phyloP scores from a whole-genome alignment of 2,329 filamentous ascomycete species.

The Orbilia oligospora region DNA sequence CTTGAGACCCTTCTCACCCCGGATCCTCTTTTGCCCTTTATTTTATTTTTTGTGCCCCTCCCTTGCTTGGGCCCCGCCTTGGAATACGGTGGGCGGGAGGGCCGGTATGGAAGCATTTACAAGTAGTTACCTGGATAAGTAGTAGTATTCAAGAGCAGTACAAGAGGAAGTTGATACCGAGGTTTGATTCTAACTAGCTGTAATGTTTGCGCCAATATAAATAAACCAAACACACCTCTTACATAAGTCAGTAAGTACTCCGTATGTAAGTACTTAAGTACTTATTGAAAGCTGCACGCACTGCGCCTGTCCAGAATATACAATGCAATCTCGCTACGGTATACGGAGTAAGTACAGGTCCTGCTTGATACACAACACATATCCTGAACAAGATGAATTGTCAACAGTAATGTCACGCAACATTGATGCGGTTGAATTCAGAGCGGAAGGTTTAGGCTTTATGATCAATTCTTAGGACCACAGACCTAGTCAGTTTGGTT shows the following conservation, averaged over 20 bases:
- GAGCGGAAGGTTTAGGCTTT: constrained; percentile 30
- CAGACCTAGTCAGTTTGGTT: not conserved
- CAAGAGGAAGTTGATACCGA: not conserved
- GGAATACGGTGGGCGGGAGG: too few relatives aligned
- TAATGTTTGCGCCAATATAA: too few relatives aligned
- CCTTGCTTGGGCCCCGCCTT: too few relatives aligned
- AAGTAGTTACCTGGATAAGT: too few relatives aligned
- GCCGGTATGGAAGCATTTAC: too few relatives aligned
- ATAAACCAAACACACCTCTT: too few relatives aligned
- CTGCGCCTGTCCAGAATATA: constrained; percentile 1
- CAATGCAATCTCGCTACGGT: constrained; percentile 28
- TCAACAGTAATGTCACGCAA: constrained; percentile 15
- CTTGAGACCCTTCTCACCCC: too few relatives aligned
- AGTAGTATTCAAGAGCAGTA: not conserved
- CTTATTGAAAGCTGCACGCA: too few relatives aligned
- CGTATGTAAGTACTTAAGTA: not conserved
- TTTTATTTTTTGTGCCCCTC: not conserved
- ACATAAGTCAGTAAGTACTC: too few relatives aligned
- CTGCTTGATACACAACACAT: constrained; percentile 44
- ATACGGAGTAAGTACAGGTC: too few relatives aligned
- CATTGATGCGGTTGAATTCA: constrained; percentile 37
- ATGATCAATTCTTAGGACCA: not conserved
- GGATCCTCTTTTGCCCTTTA: too few relatives aligned
- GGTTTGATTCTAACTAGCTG: too few relatives aligned
- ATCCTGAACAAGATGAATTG: constrained; percentile 42